Conservation (phyloP, 2,329 filamentous ascomycete genomes). For the Diaporthe sp. region DNA sequence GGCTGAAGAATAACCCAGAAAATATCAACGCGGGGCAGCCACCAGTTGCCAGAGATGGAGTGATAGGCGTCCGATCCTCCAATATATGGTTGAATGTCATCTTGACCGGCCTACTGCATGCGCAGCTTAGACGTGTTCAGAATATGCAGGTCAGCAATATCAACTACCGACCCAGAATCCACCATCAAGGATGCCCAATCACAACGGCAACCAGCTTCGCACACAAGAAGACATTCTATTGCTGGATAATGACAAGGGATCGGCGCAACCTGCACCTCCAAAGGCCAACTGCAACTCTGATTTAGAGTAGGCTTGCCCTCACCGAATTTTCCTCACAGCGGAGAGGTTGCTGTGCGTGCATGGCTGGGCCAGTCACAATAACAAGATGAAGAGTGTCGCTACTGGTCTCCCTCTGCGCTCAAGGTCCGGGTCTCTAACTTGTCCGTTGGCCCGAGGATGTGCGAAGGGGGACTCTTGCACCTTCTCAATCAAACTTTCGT, state of each 20-base stretch:
- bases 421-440: neutral
- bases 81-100: neutral
- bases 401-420: too few species aligned
- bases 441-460: neutral
- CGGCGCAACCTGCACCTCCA: neutral
- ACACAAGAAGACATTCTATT: neutral
- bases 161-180: neutral
- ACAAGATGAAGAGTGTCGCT: too few species aligned
- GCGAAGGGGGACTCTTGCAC: neutral
- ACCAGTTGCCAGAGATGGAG: neutral
- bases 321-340: neutral
- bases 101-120: neutral
- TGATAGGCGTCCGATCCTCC: neutral
- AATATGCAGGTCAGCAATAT: conserved; percentile 13
- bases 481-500: neutral
- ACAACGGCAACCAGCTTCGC: neutral
- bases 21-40: neutral
- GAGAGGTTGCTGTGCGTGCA: neutral
- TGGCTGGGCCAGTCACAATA: neutral
- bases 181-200: neutral
- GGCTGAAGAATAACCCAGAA: neutral
- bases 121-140: neutral
- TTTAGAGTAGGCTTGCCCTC: neutral
- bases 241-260: neutral
- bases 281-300: neutral